Conservation (phyloP, 176 grass and related monocot genomes). For the Sorghum bicolor region DNA sequence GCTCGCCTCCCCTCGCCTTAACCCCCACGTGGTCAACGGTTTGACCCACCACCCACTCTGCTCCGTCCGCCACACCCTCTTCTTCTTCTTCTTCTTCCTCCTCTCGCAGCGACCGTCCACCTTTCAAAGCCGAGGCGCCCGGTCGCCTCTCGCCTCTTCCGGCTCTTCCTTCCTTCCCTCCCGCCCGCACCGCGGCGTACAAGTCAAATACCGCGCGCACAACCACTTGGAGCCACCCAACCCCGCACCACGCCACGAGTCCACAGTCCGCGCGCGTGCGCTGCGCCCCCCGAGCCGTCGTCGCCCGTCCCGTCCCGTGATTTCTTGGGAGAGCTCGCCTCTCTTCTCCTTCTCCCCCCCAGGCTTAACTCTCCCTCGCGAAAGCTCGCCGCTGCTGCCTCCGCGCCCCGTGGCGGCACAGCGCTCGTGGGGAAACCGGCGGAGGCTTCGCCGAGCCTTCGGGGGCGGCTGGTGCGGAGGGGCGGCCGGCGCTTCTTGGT, state of each 20-base stretch:
- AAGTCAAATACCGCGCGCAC: conserved; percentile 29
- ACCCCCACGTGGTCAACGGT: conserved; percentile 26
- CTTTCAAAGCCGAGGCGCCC: neutral
- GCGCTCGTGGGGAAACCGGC: too few relatives aligned
- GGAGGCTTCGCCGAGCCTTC: neutral
- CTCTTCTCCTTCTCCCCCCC: neutral
- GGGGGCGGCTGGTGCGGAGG: neutral
- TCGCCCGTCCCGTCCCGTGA: neutral
- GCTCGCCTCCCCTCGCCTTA: neutral
- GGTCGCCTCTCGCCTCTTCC: neutral
- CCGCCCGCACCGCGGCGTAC: neutral
- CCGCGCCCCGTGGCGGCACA: neutral
- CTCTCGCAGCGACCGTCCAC: neutral
- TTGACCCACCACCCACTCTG: neutral
- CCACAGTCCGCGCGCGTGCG: neutral
- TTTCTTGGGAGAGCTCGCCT: too few relatives aligned
- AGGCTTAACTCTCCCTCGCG: neutral
- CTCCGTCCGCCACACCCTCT: neutral
- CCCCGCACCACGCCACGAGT: neutral
- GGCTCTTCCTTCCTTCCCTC: neutral
- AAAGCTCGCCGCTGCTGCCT: conserved; percentile 12
- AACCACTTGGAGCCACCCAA: neutral
- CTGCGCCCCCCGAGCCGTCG: neutral
- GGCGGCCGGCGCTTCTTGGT: neutral
- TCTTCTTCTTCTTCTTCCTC: neutral